Evolutionary conservation across 495 filamentous ascomycete genomes (phyloP).

Genomic region (Haplographium delicatum): DNA sequence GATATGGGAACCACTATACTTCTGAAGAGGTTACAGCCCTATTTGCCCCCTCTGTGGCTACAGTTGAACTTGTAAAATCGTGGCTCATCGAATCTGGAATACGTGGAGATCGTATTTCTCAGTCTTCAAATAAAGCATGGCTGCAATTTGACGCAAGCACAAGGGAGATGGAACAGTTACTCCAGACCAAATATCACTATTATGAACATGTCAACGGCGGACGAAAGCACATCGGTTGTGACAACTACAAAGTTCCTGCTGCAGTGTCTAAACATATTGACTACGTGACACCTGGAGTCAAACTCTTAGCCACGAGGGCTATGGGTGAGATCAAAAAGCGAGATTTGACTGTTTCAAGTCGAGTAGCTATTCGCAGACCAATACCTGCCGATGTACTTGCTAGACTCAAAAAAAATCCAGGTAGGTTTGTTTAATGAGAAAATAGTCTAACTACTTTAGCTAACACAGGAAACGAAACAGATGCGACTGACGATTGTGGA

Average conservation of each 20-base stretch:
- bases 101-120: slow-evolving; percentile 13
- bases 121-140: slow-evolving; percentile 37
- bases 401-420: neutral
- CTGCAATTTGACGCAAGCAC: slow-evolving; percentile 48
- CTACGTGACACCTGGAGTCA: slow-evolving; percentile 55
- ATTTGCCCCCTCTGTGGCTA: slow-evolving; percentile 38
- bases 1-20: slow-evolving; percentile 45
- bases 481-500: too few species aligned
- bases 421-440: too few species aligned
- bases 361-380: neutral
- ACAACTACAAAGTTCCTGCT: slow-evolving; percentile 26
- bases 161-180: slow-evolving; percentile 47
- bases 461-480: too few species aligned
- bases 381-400: neutral
- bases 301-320: slow-evolving; percentile 21
- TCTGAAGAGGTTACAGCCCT: slow-evolving; percentile 36
- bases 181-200: slow-evolving; percentile 52
- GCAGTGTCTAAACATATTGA: slow-evolving; percentile 41
- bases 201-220: slow-evolving; percentile 43
- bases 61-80: slow-evolving; percentile 31
- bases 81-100: slow-evolving; percentile 38
- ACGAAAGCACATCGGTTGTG: slow-evolving; percentile 20
- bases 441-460: too few species aligned
- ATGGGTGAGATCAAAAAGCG: neutral
- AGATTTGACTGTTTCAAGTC: neutral